Evolutionary conservation across 2,329 filamentous ascomycete genomes (phyloP), one percentile per base, ranked within the genome.

Genomic region (Myriosclerotinia scirpicola): DNA sequence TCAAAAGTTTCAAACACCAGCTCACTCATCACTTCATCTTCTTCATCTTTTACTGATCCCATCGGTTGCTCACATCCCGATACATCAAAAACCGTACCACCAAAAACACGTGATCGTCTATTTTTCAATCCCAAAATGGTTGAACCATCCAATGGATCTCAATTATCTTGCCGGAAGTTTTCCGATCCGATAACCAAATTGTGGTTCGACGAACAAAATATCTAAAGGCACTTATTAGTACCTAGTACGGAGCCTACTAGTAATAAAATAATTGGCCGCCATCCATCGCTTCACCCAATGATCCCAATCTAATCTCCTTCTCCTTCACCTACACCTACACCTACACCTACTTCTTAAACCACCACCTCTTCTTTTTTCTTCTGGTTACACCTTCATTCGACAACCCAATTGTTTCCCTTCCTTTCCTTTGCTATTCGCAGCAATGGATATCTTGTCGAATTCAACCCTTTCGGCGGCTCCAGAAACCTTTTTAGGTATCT

Each of bases 401-500:
- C 14, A 20, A 14, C 34, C 17, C 15, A 53, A 17, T 36, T 12
- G 22, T 53, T 42, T 44, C 42, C 9, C 12, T 38, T 4, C n/a
- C 17, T 20, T 14, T 26, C 17, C n/a, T 14, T 42, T 66, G 73
- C 73, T 69, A 68, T 67, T 38, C 3, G 20, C n/a, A 60, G 44
- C 44, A 36, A 60, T 60, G 59, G 66, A 69, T 38, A 12, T 73
- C 59, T 56, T 73, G 54, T 69, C 70, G 9, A 76, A 76, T 71
- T 67, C 73, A 40, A 76, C 75, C 58, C 38, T 70, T 15, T 54
- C 74, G 52, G 67, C 70, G n/a, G 56, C 71, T 54, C 73, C 74
- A 15, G 73, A 71, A 11, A 75, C 74, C 66, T 87, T 86, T 76
- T 79, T 85, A 52, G 80, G 79, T 72, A 84, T 89, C 70, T 83